These are phyloP conservation scores for Malassezia equina DNA, from an alignment of 1,284 basidiomycete genomes.

Conservation along the genomic window DNA sequence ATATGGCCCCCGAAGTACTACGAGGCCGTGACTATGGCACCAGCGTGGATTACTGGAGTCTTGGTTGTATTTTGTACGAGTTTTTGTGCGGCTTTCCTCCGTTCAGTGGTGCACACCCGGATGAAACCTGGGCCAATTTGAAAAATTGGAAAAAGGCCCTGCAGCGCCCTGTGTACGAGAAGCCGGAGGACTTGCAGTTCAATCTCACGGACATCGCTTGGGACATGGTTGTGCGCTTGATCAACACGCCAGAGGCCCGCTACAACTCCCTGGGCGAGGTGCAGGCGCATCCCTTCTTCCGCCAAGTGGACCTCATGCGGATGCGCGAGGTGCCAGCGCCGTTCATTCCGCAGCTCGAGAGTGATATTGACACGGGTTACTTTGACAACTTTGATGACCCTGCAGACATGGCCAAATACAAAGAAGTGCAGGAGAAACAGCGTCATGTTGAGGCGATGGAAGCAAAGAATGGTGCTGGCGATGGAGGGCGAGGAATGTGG, in stretches of 20 bases:
- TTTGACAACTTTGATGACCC: slow-evolving; percentile 88
- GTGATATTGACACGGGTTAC: slow-evolving; percentile 85
- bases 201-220: slow-evolving; percentile 88
- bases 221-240: slow-evolving; percentile 60
- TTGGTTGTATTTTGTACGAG: slow-evolving; percentile 93
- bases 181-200: slow-evolving; percentile 91
- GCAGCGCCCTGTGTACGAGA: slow-evolving; percentile 83
- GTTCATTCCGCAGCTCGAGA: slow-evolving; percentile 89
- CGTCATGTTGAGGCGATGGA: slow-evolving; percentile 64
- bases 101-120: slow-evolving; percentile 85
- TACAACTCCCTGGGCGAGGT: slow-evolving; percentile 66
- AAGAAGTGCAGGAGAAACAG: slow-evolving; percentile 94
- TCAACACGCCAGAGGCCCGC: slow-evolving; percentile 67
- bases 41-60: slow-evolving; percentile 95
- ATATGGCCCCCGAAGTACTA: slow-evolving; percentile 69
- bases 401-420: slow-evolving; percentile 88
- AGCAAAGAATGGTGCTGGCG: slow-evolving; percentile 55
- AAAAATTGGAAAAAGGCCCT: slow-evolving; percentile 92
- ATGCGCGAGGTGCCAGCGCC: slow-evolving; percentile 73
- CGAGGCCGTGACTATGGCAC: slow-evolving; percentile 88
- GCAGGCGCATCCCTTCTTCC: slow-evolving; percentile 74
- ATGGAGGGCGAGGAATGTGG: slow-evolving; percentile 69
- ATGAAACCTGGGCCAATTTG: slow-evolving; percentile 98
- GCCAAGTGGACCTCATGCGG: slow-evolving; percentile 62
- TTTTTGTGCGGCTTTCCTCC: slow-evolving; percentile 85